Percentiles rank a stretch among this genome's conserved stretches.
These are phyloP conservation scores for Piper longum DNA, from an alignment of 164 flowering plant genomes.

Conservation along the genomic window DNA sequence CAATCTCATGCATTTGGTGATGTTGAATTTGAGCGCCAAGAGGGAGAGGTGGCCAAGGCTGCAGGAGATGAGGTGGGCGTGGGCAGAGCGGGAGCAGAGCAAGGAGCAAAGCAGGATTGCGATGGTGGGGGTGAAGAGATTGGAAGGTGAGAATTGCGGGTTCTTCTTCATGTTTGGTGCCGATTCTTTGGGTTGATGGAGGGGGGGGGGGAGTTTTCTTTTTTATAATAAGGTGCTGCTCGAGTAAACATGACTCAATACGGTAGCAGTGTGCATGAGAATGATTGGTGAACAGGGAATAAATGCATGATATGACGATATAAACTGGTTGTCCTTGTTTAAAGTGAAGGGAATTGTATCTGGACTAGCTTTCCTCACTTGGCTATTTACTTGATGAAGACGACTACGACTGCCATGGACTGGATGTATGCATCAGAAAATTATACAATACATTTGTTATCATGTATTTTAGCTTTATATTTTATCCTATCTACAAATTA, in stretches of 20 bases:
- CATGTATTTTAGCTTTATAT: no score
- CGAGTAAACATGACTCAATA: neutral
- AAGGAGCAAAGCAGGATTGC: neutral
- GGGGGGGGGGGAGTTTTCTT: neutral
- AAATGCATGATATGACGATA: no score
- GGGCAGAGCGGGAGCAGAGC: neutral
- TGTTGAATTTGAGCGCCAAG: neutral
- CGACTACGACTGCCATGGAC: no score
- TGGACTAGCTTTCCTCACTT: no score
- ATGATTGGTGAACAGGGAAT: no score
- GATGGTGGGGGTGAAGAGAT: neutral
- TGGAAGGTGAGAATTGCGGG: neutral
- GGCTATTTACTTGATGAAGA: no score
- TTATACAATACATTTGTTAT: no score
- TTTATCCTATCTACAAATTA: no score
- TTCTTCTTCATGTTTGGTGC: neutral
- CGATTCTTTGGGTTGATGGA: neutral
- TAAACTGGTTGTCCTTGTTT: no score
- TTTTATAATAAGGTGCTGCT: neutral
- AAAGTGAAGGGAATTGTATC: no score
- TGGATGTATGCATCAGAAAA: no score
- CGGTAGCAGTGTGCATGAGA: no score
- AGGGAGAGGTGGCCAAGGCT: neutral
- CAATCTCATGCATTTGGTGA: slow-evolving; percentile 19
- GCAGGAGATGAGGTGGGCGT: neutral